A percentile compares a stretch with the other conserved stretches of the same genome.
These are phyloP conservation scores for Neolentinus lepideus DNA, from an alignment of 1,284 basidiomycete genomes.

Conservation along the genomic window DNA sequence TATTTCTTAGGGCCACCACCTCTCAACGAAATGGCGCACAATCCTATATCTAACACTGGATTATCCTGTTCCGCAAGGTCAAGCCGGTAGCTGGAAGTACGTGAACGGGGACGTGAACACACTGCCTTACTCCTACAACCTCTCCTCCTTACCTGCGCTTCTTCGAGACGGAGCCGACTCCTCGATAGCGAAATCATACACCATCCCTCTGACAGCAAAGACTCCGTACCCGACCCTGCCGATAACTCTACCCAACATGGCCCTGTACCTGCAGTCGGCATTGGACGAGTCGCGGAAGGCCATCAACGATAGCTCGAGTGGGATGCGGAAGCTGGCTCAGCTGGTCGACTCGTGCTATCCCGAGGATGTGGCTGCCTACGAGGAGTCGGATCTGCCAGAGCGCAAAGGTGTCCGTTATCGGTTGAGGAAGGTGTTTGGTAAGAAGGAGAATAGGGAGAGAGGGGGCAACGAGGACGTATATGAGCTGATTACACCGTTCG, in stretches of 20 bases:
- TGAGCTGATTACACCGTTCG: conserved; percentile 72
- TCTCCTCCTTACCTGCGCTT: conserved; percentile 49
- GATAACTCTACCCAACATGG: conserved; percentile 65
- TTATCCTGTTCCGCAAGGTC: conserved; percentile 36
- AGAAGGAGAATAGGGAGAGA: conserved; percentile 36
- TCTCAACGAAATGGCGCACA: conserved; percentile 58
- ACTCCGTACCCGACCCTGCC: conserved; percentile 64
- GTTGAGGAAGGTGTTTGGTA: conserved; percentile 55
- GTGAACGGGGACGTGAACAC: conserved; percentile 50
- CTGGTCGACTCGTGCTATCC: conserved; percentile 58
- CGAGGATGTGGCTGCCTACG: conserved; percentile 25
- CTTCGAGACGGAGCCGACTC: conserved; percentile 58
- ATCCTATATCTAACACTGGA: conserved; percentile 72
- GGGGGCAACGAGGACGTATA: conserved; percentile 65
- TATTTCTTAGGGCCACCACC: conserved; percentile 41
- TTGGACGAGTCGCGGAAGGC: conserved; percentile 60
- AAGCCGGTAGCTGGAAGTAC: conserved; percentile 38
- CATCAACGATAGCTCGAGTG: conserved; percentile 47
- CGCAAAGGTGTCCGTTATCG: conserved; percentile 34
- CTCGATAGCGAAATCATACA: conserved; percentile 57
- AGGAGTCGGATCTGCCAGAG: conserved; percentile 27
- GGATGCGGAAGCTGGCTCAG: conserved; percentile 60
- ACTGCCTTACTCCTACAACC: conserved; percentile 64
- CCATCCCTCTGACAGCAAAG: conserved; percentile 49
- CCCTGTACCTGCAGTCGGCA: conserved; percentile 64